Conservation (phyloP, 768 basidiomycete genomes). For the Mycena filopes region DNA sequence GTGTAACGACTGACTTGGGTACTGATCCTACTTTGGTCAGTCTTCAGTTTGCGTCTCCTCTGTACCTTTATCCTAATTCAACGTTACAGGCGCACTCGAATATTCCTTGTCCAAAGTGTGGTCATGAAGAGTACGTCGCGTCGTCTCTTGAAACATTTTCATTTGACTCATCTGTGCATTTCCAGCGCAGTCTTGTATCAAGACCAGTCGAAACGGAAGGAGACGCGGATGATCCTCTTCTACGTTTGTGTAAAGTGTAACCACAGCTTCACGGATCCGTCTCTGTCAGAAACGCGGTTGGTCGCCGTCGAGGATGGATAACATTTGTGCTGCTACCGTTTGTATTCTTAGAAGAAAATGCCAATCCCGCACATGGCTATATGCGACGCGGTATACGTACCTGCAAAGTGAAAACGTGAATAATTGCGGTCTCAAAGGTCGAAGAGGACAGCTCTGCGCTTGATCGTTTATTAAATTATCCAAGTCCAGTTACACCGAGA, state of each 20-base stretch:
- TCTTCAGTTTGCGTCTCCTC: conserved; percentile 44
- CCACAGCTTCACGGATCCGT: conserved; percentile 78
- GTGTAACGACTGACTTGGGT: conserved; percentile 89
- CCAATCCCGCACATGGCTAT: no score
- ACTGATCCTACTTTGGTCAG: conserved; percentile 89
- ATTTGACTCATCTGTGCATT: conserved; percentile 15
- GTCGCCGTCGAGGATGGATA: conserved; percentile 14
- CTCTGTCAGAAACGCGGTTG: conserved; percentile 53
- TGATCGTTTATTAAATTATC: not conserved
- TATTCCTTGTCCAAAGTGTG: conserved; percentile 85
- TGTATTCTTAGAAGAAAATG: conserved; percentile 18
- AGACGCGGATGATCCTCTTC: conserved; percentile 94
- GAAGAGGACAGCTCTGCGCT: not conserved
- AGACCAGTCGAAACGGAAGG: conserved; percentile 96
- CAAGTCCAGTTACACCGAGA: conserved; percentile 9
- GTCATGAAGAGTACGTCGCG: conserved; percentile 78
- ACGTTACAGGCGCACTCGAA: conserved; percentile 80
- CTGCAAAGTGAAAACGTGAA: no score
- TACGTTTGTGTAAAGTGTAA: conserved; percentile 90
- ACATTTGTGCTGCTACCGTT: not conserved
- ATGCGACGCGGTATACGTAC: no score
- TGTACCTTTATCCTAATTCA: not conserved
- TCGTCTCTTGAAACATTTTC: not conserved
- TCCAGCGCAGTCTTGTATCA: conserved; percentile 95
- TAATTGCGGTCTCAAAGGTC: no score